Evolutionary conservation across 257 asterid species (phyloP), one percentile per base, ranked within the genome.

Genomic region (Primulina eburnea): DNA sequence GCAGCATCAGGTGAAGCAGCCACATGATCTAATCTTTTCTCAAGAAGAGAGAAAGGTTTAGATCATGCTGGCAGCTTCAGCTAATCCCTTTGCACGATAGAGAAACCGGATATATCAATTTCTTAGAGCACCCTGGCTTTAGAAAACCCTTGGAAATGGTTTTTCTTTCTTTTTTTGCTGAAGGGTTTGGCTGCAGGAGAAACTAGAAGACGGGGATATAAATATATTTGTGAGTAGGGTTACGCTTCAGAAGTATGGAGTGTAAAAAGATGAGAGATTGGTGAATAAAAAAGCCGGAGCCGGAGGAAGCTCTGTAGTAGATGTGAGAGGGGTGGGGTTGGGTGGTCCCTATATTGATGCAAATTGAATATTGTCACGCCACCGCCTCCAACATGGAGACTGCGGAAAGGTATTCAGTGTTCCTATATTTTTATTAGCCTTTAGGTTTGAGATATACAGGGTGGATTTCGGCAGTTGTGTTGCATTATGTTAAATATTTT

Each of bases 1-100:
- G 73, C 60, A 30, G 69, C 64, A 77, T 73, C 84, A 33, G 92
- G 78, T 86, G 89, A 88, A 88, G 92, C 84, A 71, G 73, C 95
- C 92, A 81, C 74, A 83, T 85, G 94, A 85, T 80, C 95, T 79
- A 73, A 78, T 78, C 82, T 61, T 65, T 43, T 83, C 76, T 66
- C 56, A 67, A 64, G 52, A 16, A 32, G 10, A 17, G 69, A 81
- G 84, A 74, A 61, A 72, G 62, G 85, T 58, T 85, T 72, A 88
- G 95, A 85, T 88, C 95, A 88, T 73, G 95, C 95, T 88, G 95
- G 89, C 95, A 88, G 95, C 95, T 88, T 88, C 87, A 88, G 58
- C 95, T 63, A 78, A 82, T 80, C 68, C 79, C 6, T 65, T 79
- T 62, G 71, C 83, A 87, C 84, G 80, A 9, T 24, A 6, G 2